These are phyloP conservation scores for Umbelopsis sp. DNA, from an alignment of 371 early-diverging fungal species.

Conservation along the genomic window DNA sequence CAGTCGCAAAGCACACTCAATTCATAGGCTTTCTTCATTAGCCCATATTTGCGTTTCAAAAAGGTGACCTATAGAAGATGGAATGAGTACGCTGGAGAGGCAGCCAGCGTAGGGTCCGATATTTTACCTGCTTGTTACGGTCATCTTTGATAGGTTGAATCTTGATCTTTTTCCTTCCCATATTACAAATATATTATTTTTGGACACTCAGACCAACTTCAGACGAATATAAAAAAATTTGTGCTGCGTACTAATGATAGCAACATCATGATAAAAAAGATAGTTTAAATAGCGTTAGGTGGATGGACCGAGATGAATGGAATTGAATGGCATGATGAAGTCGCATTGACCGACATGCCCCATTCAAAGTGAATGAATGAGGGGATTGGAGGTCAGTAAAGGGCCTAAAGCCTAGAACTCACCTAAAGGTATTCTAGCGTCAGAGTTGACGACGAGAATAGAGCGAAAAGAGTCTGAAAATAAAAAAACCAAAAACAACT, in stretches of 20 bases:
- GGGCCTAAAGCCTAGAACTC: background rate
- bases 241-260: slow-evolving; percentile 7
- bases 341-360: no score
- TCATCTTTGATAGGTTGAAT: slow-evolving; percentile 94
- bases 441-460: slow-evolving; percentile 7
- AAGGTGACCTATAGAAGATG: slow-evolving; percentile 81
- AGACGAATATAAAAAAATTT: background rate
- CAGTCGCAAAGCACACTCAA: slow-evolving; percentile 96
- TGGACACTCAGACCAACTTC: background rate
- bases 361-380: no score
- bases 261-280: background rate
- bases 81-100: background rate
- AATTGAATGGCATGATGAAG: no score
- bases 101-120: no score
- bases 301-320: background rate
- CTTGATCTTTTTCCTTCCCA: slow-evolving; percentile 97
- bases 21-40: slow-evolving; percentile 99
- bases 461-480: slow-evolving; percentile 8
- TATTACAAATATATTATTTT: slow-evolving; percentile 29
- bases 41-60: slow-evolving; percentile 96
- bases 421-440: slow-evolving; percentile 8
- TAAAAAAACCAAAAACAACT: slow-evolving; percentile 13
- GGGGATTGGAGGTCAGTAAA: no score
- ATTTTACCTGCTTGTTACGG: slow-evolving; percentile 86
- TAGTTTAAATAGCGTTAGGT: background rate